Evolutionary conservation across 306 rosid genomes (phyloP), one percentile per base, ranked within the genome.

Genomic region (Gleditsia sinensis): DNA sequence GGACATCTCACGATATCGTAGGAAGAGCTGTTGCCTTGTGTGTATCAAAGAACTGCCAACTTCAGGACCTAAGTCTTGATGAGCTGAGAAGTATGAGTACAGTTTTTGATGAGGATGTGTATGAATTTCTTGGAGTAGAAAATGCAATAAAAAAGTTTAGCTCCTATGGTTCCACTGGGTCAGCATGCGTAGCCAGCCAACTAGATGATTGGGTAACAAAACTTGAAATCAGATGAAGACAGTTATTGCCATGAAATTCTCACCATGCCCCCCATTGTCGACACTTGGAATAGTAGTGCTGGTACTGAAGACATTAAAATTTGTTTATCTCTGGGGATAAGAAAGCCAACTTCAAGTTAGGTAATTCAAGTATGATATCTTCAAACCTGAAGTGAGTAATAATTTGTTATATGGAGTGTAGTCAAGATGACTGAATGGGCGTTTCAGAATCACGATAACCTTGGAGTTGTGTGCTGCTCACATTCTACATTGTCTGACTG

Each of bases 161-260:
- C 79, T 94, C 99, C 2, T 94, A 94, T 45, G 99, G 99, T 56
- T 92, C 97, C 11, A 92, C 99, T 0, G 99, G 99, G 37, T 86
- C 96, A 51, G 88, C 86, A 32, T 94, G 97, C 32, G 97, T 94
- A 59, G 90, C 96, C 61, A 60, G 70, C 74, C 96, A 94, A 78
- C 68, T 94, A 20, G 75, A 67, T 12, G 78, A 83, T 69, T 94
- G 99, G 99, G 74, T 78, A 34, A 65, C 72, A 14, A 86, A 86
- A 67, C 89, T 94, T 79, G 87, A 75, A 83, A 63, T 88, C 56
- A 62, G 51, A 66, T 74, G 74, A 83, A 39, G 57, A 67, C 49
- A 19, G 32, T 21, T 23, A 43, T 21, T 55, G 61, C 57, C 57
- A 57, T 32, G 59, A 58, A 48, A 27, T 57, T 75, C 55, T 69